Base-by-base conservation (phyloP, 306 rosid genomes). In the Cucurbita maxima region DNA sequence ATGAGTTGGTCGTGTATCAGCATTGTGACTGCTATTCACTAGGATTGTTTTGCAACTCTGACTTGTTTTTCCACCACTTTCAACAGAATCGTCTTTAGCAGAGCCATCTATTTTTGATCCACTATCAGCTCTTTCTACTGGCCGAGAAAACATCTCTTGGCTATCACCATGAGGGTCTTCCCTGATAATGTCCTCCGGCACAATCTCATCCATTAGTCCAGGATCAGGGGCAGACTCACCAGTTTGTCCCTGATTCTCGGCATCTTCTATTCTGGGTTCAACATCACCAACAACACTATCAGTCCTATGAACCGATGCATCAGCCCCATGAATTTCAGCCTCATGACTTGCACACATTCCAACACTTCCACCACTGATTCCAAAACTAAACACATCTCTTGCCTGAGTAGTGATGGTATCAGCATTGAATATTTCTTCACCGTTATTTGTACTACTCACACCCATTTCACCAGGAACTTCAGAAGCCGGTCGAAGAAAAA, bases 291-390 rank as follows among this genome's bases (percentile, higher is more conserved):
- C 96, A 41, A 95, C 99, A 78, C 99, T 95, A 76, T 82, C 84
- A 54, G 96, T 85, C 89, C 96, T 88, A 83, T 91, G 99, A 72
- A 88, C 97, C 73, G 96, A 89, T 79, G 84, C 81, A 80, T 91
- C 97, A 62, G 96, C 90, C 57, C 99, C 99, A 10, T 85, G 99
- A 72, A 95, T 91, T 82, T 95, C 99, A 82, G 97, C 99, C 83
- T 91, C 99, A 78, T 95, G 96, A 82, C 99, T 95, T 71, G 97
- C 97, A 81, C 99, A 95, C 92, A 95, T 95, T 73, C 99, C 99
- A 64, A 88, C 96, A 84, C 99, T 95, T 53, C 99, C 99, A 55
- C 96, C 99, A 77, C 99, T 95, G 70, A 95, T 80, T 76, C 99
- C 99, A 56, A 91, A 86, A 85, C 99, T 95, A 75, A 89, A 47